A percentile compares a stretch with the other conserved stretches of the same genome.
Evolutionary conservation across 345 rosid species (phyloP).

Genomic region (Excoecaria cochinchinensis): DNA sequence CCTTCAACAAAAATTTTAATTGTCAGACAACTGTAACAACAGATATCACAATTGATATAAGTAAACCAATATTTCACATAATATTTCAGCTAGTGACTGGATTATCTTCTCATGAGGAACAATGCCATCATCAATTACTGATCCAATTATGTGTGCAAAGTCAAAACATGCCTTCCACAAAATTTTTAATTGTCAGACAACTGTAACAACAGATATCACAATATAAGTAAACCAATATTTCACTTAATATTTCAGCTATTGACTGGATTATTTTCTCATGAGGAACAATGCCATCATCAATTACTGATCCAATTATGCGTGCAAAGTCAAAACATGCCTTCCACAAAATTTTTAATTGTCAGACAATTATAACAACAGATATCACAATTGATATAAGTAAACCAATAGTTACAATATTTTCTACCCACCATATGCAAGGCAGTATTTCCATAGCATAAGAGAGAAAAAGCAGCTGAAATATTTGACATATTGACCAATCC

Average conservation of each 20-base stretch:
- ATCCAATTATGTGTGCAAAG: constrained; percentile 65
- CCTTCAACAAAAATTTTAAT: constrained; percentile 60
- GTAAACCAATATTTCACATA: constrained; percentile 44
- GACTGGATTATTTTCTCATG: constrained; percentile 66
- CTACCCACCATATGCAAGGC: constrained; percentile 85
- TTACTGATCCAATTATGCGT: constrained; percentile 63
- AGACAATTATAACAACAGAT: constrained; percentile 40
- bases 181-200: constrained; percentile 51
- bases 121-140: constrained; percentile 59
- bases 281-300: constrained; percentile 64
- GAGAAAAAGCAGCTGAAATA: constrained; percentile 66
- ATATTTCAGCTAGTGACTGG: constrained; percentile 62
- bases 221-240: constrained; percentile 29
- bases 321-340: constrained; percentile 95
- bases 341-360: constrained; percentile 48
- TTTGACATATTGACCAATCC: constrained; percentile 67
- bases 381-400: constrained; percentile 25
- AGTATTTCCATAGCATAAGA: constrained; percentile 72
- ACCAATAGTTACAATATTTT: background rate
- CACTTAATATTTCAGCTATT: constrained; percentile 60
- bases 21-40: constrained; percentile 47
- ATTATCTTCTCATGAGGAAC: constrained; percentile 70
- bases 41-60: constrained; percentile 25
- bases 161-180: constrained; percentile 91
- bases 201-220: constrained; percentile 27